Evolutionary conservation across 2,329 filamentous ascomycete genomes (phyloP), one percentile per base, ranked within the genome.

Genomic region (Coleophoma crateriformis): DNA sequence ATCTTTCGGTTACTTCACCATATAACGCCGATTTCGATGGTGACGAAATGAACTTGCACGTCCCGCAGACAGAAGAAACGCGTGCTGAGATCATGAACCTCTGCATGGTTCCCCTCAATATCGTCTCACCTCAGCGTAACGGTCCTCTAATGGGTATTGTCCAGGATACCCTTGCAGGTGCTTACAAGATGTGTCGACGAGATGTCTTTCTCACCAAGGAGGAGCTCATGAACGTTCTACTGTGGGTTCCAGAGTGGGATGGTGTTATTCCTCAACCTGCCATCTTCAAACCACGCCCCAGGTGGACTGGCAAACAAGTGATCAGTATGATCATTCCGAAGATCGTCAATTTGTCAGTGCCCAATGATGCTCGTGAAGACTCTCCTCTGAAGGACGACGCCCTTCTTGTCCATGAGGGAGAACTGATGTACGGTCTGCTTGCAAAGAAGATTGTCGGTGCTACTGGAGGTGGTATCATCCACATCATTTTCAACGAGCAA

Each of bases 1-100:
- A 99, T 64, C 71, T 99, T 59, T 99, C 94, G 0, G 94, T 99
- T 64, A 99, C 95, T 1, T 95, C 91, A 27, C 94, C 94, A 0
- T 99, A 99, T 77, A 99, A 99, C 73, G 94, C 94, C 61, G 94
- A 99, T 88, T 99, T 99, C 72, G 94, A 99, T 65, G 94, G 94
- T 72, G 94, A 99, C 68, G 94, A 99, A 71, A 99, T 99, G 94
- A 99, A 99, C 67, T 82, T 99, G 73, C 94, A 99, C 79, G 95
- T 99, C 47, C 95, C 94, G 4, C 94, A 99, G 65, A 94, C 88
- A 35, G 91, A 99, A 65, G 95, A 99, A 70, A 95, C 95, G 33
- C 87, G 94, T 53, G 90, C 95, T 42, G 94, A 99, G 69, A 83
- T 99, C 60, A 89, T 84, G 68, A 87, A 97, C 66, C 81, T 99